These are phyloP conservation scores for Carex pumila DNA, from an alignment of 176 grass and related monocot species.

Conservation along the genomic window DNA sequence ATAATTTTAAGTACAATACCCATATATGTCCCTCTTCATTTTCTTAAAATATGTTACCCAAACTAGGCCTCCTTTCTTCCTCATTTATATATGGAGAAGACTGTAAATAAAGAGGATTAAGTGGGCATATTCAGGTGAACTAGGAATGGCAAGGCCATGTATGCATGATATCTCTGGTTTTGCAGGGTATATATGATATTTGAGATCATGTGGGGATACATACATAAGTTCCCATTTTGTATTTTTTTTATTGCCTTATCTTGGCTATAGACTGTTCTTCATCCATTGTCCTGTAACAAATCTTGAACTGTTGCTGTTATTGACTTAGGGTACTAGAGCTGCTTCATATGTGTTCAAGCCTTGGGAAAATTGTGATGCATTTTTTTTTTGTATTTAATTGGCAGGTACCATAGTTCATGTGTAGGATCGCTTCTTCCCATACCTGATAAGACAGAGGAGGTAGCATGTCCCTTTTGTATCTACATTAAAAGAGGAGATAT, in stretches of 20 bases:
- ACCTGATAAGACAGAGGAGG: slow-evolving; percentile 23
- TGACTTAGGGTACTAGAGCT: background rate
- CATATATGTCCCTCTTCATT: background rate
- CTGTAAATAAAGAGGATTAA: background rate
- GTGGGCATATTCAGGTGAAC: background rate
- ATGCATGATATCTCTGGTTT: background rate
- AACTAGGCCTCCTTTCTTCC: background rate
- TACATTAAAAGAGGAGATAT: slow-evolving; percentile 54
- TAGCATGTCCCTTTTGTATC: slow-evolving; percentile 52
- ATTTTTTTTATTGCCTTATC: background rate
- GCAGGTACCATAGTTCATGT: slow-evolving; percentile 79
- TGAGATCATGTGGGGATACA: background rate
- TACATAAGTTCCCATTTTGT: background rate
- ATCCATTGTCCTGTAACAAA: background rate
- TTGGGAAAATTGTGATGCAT: slow-evolving; percentile 11
- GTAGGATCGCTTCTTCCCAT: slow-evolving; percentile 27
- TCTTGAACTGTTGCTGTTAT: background rate
- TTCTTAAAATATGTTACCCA: background rate
- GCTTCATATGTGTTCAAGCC: slow-evolving; percentile 1
- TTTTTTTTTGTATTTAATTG: slow-evolving; percentile 29
- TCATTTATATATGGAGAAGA: background rate
- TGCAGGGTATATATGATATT: background rate
- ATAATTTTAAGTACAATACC: background rate
- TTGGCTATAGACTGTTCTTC: background rate
- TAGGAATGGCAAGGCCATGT: background rate